Evolutionary conservation across 176 grass and related monocot genomes (phyloP).

Genomic region (Bothriochloa decipiens): DNA sequence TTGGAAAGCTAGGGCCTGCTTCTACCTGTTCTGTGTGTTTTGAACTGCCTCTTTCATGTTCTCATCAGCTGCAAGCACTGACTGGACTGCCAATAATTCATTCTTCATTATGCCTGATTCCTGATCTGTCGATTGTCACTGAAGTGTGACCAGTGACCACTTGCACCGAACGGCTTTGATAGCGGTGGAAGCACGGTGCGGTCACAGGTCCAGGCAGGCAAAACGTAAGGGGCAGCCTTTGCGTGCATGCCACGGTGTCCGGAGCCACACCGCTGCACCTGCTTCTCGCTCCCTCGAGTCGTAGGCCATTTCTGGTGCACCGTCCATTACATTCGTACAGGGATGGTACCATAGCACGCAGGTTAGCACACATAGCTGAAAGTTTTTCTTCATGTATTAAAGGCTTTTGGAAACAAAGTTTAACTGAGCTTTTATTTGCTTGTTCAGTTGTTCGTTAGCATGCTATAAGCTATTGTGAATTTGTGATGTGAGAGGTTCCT

Average conservation of each 20-base stretch:
- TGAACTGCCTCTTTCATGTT: background rate
- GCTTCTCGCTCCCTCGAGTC: background rate
- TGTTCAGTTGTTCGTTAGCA: background rate
- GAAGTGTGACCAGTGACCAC: background rate
- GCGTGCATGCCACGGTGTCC: conserved; percentile 2
- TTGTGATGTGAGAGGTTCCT: background rate
- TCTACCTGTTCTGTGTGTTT: background rate
- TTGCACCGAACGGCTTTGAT: conserved; percentile 18
- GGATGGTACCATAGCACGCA: background rate
- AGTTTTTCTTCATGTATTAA: background rate
- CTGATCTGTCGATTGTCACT: background rate
- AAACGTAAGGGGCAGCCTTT: background rate
- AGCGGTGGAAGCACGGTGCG: background rate
- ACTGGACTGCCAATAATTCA: background rate
- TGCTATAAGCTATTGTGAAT: background rate
- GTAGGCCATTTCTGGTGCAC: conserved; percentile 17
- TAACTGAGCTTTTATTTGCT: background rate
- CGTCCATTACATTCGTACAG: conserved; percentile 16
- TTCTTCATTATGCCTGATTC: background rate
- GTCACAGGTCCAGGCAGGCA: background rate
- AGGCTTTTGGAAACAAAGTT: background rate
- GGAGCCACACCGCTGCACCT: background rate
- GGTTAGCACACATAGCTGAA: background rate
- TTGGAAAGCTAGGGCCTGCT: background rate
- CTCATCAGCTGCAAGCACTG: background rate